Conservation (phyloP, 768 basidiomycete species). For the Pulveroboletus sp. region DNA sequence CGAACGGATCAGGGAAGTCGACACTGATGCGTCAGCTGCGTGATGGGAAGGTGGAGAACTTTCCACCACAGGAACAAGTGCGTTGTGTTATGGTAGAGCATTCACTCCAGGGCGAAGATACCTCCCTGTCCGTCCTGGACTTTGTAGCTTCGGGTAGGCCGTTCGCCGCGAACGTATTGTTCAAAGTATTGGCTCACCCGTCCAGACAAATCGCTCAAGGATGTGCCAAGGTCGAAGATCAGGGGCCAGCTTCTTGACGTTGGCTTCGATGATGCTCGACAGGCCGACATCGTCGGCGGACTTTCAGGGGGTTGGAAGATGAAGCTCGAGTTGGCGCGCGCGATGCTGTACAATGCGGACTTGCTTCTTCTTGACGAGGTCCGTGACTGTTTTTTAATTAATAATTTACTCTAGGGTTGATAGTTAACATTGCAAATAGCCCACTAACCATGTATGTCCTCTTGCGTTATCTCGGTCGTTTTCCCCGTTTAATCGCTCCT, state of each 20-base stretch:
- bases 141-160: conserved; percentile 81
- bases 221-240: conserved; percentile 68
- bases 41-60: conserved; percentile 95
- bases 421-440: conserved; percentile 44
- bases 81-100: conserved; percentile 97
- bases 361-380: conserved; percentile 85
- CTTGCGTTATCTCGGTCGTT: conserved; percentile 14
- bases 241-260: conserved; percentile 79
- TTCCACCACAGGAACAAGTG: conserved; percentile 84
- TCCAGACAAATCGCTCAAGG: conserved; percentile 65
- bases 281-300: conserved; percentile 81
- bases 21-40: conserved; percentile 94
- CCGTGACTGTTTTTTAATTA: conserved; percentile 19
- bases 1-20: conserved; percentile 96
- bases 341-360: conserved; percentile 95
- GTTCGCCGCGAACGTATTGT: conserved; percentile 5
- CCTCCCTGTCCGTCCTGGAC: conserved; percentile 76
- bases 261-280: conserved; percentile 86
- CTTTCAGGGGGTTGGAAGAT: conserved; percentile 99
- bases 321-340: conserved; percentile 94
- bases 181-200: conserved; percentile 1
- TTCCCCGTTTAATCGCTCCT: conserved; percentile 15
- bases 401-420: conserved; percentile 19
- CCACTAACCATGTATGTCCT: conserved; percentile 81
- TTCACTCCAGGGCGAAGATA: conserved; percentile 91